Evolutionary conservation across 2,329 filamentous ascomycete genomes (phyloP).

Genomic region (Ilyonectria mors-panacis): DNA sequence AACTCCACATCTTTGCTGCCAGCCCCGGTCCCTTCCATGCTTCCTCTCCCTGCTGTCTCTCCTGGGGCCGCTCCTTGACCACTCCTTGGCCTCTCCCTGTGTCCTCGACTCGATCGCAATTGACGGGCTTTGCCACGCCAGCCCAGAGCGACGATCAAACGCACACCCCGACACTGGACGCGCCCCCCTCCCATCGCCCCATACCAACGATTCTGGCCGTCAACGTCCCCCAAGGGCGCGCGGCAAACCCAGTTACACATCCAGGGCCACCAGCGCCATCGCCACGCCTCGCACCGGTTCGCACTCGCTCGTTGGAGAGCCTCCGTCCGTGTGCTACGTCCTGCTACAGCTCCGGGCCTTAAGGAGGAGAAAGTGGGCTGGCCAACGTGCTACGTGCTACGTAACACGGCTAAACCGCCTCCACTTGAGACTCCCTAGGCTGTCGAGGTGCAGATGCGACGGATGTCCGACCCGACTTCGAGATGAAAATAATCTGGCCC

Average conservation of each 20-base stretch:
- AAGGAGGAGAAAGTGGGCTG: conserved; percentile 18
- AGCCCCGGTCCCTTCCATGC: conserved; percentile 14
- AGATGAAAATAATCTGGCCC: conserved; percentile 17
- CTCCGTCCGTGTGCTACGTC: conserved; percentile 12
- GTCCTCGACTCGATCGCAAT: conserved; percentile 23
- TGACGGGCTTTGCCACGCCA: conserved; percentile 12
- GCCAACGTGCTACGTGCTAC: conserved; percentile 24
- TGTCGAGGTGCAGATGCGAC: conserved; percentile 25
- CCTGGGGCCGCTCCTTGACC: not conserved
- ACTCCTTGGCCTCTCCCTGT: conserved; percentile 13
- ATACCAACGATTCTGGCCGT: conserved; percentile 10
- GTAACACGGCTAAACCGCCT: conserved; percentile 21
- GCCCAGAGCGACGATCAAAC: conserved; percentile 25
- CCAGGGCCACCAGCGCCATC: conserved; percentile 12
- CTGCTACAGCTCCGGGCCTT: conserved; percentile 3
- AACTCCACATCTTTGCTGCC: conserved; percentile 18
- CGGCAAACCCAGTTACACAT: conserved; percentile 26
- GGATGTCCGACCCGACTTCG: conserved; percentile 12
- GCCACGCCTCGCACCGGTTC: conserved; percentile 9
- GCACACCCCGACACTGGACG: conserved; percentile 11
- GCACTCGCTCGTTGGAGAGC: conserved; percentile 1
- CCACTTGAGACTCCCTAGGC: conserved; percentile 20
- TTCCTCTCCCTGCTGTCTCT: not conserved
- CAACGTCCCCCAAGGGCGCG: conserved; percentile 1
- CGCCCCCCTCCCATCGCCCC: conserved; percentile 12